phyloP scores from a whole-genome alignment of 768 basidiomycete species.

The Tulasnella sp. region DNA sequence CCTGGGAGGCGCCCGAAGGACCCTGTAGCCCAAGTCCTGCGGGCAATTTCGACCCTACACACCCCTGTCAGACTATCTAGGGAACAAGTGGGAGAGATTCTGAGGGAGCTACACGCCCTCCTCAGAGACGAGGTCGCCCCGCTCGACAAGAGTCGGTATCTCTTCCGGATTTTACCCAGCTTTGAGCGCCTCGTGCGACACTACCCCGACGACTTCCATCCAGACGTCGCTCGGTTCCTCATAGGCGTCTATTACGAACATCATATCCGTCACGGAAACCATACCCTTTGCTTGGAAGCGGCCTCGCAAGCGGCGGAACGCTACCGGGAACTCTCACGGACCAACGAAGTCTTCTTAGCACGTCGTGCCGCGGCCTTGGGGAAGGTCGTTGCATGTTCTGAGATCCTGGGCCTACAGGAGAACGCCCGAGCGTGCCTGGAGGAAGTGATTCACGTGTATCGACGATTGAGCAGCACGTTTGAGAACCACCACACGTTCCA shows the following conservation, averaged over 20 bases:
- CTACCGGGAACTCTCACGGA: background rate
- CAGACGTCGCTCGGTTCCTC: background rate
- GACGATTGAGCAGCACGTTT: background rate
- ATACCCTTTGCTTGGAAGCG: background rate
- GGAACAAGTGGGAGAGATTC: background rate
- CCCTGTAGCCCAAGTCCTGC: background rate
- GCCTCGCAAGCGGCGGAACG: background rate
- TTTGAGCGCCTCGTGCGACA: background rate
- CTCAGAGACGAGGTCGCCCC: constrained; percentile 1
- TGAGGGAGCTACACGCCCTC: background rate
- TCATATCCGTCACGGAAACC: background rate
- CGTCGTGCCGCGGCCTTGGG: background rate
- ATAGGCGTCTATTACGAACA: background rate
- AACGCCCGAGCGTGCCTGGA: background rate
- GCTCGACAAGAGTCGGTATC: background rate
- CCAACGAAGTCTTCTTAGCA: background rate
- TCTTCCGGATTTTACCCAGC: background rate
- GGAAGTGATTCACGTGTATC: background rate
- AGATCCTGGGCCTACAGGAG: background rate
- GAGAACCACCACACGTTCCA: background rate
- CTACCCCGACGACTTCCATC: background rate
- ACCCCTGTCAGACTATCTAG: background rate
- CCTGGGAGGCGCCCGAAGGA: background rate
- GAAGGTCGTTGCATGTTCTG: background rate
- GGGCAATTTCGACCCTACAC: background rate